Conservation (phyloP, 371 early-diverging fungal genomes). For the Mortierella sp. region DNA sequence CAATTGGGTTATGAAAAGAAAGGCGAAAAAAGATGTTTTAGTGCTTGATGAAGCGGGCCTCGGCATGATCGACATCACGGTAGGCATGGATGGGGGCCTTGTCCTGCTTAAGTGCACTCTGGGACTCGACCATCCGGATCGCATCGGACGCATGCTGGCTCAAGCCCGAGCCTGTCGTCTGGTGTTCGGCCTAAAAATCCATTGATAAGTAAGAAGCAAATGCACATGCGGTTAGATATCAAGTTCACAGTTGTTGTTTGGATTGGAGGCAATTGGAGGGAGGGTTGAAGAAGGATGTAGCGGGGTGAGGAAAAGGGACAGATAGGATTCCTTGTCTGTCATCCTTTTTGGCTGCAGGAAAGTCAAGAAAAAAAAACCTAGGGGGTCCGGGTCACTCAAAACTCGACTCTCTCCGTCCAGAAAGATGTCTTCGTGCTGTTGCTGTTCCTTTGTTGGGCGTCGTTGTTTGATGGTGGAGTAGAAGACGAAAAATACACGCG, state of each 20-base stretch:
- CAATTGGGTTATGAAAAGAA: neutral
- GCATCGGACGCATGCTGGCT: slow-evolving; percentile 57
- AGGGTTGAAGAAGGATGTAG: neutral
- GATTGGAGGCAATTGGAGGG: neutral
- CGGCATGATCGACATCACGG: slow-evolving; percentile 48
- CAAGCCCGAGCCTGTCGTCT: slow-evolving; percentile 21
- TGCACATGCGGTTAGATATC: neutral
- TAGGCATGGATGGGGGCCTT: slow-evolving; percentile 46
- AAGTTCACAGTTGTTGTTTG: neutral
- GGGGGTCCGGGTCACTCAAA: slow-evolving; percentile 5
- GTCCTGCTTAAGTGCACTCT: slow-evolving; percentile 52
- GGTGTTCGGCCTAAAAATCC: slow-evolving; percentile 19
- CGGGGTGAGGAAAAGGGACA: neutral
- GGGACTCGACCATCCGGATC: slow-evolving; percentile 51
- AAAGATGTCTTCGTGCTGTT: neutral
- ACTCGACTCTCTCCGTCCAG: neutral
- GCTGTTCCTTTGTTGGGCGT: neutral
- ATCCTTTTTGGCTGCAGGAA: neutral
- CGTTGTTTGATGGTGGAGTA: neutral
- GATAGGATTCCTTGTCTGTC: neutral
- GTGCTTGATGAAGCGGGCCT: slow-evolving; percentile 47
- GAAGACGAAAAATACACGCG: neutral
- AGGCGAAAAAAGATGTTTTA: slow-evolving; percentile 1
- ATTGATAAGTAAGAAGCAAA: neutral
- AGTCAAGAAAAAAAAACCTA: slow-evolving; percentile 12